Evolutionary conservation across 2,329 filamentous ascomycete genomes (phyloP).

Genomic region (Diaporthe eres): DNA sequence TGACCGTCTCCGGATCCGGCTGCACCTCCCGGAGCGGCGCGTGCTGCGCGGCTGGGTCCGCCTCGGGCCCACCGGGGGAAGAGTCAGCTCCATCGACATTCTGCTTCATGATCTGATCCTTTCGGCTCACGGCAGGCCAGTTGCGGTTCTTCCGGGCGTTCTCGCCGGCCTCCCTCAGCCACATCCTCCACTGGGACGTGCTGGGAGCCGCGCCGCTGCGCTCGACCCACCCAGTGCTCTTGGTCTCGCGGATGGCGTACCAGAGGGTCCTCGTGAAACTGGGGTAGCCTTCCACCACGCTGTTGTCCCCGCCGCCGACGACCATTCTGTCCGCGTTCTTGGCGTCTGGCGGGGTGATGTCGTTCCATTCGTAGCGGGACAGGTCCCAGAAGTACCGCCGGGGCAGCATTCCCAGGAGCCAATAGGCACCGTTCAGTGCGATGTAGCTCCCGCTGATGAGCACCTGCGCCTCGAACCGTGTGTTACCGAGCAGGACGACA

Average conservation of each 20-base stretch:
- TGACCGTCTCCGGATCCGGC: background rate
- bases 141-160: slow-evolving; percentile 52
- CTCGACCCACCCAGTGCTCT: slow-evolving; percentile 66
- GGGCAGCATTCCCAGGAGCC: slow-evolving; percentile 66
- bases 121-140: slow-evolving; percentile 64
- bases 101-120: slow-evolving; percentile 63
- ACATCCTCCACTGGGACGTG: slow-evolving; percentile 66
- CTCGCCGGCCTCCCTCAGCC: slow-evolving; percentile 64
- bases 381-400: slow-evolving; percentile 69
- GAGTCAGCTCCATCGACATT: slow-evolving; percentile 39
- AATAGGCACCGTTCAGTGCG: slow-evolving; percentile 71
- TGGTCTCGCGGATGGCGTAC: slow-evolving; percentile 70
- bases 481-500: slow-evolving; percentile 74
- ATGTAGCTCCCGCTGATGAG: slow-evolving; percentile 72
- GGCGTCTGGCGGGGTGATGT: slow-evolving; percentile 44
- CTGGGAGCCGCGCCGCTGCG: slow-evolving; percentile 65
- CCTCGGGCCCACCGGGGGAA: slow-evolving; percentile 17
- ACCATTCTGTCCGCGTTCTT: slow-evolving; percentile 52
- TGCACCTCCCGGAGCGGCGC: slow-evolving; percentile 41
- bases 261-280: slow-evolving; percentile 71
- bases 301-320: slow-evolving; percentile 45
- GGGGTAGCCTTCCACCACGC: slow-evolving; percentile 54
- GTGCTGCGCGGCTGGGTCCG: slow-evolving; percentile 39
- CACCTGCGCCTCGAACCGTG: slow-evolving; percentile 72
- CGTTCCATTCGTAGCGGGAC: slow-evolving; percentile 48